phyloP scores from a whole-genome alignment of 345 rosid genomes.

The Syzygium aqueum region DNA sequence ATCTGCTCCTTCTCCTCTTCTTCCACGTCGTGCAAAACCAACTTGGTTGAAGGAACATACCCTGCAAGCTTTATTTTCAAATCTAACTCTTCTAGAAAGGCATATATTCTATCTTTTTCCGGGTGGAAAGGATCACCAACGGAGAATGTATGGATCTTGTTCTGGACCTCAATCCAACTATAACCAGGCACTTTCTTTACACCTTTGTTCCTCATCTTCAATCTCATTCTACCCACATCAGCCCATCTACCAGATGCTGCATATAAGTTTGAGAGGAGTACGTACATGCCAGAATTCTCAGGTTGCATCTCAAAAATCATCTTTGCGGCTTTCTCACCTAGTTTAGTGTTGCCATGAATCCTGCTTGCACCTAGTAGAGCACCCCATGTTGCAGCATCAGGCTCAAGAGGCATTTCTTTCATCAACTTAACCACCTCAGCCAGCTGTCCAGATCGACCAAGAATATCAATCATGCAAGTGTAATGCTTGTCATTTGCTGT shows the following conservation, averaged over 20 bases:
- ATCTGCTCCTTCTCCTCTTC: conserved; percentile 21
- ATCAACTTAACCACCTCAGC: conserved; percentile 18
- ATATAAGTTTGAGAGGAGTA: conserved; percentile 23
- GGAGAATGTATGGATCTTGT: conserved; percentile 22
- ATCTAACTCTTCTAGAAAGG: conserved; percentile 13
- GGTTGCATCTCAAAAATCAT: conserved; percentile 25
- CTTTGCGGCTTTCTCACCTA: conserved; percentile 24
- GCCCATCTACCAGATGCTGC: conserved; percentile 22
- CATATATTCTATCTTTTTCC: conserved; percentile 14
- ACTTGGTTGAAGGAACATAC: conserved; percentile 17
- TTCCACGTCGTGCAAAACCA: conserved; percentile 18
- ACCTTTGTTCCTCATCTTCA: conserved; percentile 16
- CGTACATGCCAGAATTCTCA: conserved; percentile 22
- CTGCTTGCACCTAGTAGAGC: conserved; percentile 25
- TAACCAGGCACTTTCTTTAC: conserved; percentile 22
- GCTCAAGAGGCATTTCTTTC: conserved; percentile 18
- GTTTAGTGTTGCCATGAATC: conserved; percentile 21
- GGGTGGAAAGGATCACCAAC: conserved; percentile 24
- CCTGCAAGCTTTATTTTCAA: conserved; percentile 20
- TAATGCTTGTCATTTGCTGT: conserved; percentile 18
- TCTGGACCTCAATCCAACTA: conserved; percentile 24
- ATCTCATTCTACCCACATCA: conserved; percentile 19
- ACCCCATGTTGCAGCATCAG: conserved; percentile 28
- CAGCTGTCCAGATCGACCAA: conserved; percentile 22
- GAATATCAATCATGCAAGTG: conserved; percentile 24